These are phyloP conservation scores for Casuarina equisetifolia DNA, from an alignment of 306 rosid species.

Conservation along the genomic window DNA sequence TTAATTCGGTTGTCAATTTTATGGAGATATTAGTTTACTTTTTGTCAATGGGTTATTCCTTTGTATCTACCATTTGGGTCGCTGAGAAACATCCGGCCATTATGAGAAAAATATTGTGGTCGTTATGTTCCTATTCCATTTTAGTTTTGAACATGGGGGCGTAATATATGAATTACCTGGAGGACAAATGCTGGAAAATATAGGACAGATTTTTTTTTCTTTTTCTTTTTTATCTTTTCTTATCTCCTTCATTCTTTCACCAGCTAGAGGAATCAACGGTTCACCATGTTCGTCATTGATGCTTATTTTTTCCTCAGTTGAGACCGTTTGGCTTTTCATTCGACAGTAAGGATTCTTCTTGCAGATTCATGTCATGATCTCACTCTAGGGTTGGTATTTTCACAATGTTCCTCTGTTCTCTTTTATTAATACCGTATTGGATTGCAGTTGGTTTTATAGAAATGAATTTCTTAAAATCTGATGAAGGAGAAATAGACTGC, in stretches of 20 bases:
- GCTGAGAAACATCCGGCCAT: background rate
- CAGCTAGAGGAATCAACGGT: background rate
- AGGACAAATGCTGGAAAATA: background rate
- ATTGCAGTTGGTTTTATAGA: background rate
- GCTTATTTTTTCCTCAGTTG: background rate
- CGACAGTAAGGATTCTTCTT: slow-evolving; percentile 20
- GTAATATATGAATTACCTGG: background rate
- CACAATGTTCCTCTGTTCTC: slow-evolving; percentile 12
- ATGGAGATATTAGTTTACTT: background rate
- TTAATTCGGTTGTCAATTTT: background rate
- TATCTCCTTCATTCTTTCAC: background rate
- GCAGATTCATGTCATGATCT: slow-evolving; percentile 24
- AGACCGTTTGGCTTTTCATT: slow-evolving; percentile 4
- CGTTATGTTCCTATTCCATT: background rate
- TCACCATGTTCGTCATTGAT: background rate
- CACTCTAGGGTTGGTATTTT: slow-evolving; percentile 29
- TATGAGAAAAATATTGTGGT: background rate
- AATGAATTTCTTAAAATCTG: background rate
- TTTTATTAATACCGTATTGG: background rate
- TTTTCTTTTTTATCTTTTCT: background rate
- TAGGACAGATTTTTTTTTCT: background rate
- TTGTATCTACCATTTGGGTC: background rate
- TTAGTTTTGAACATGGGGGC: background rate
- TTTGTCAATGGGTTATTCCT: background rate
- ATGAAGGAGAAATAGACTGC: slow-evolving; percentile 7